Percentiles rank a stretch among this genome's conserved stretches.
phyloP scores from a whole-genome alignment of 2,329 filamentous ascomycete genomes.

The Scedosporium dehoogii region DNA sequence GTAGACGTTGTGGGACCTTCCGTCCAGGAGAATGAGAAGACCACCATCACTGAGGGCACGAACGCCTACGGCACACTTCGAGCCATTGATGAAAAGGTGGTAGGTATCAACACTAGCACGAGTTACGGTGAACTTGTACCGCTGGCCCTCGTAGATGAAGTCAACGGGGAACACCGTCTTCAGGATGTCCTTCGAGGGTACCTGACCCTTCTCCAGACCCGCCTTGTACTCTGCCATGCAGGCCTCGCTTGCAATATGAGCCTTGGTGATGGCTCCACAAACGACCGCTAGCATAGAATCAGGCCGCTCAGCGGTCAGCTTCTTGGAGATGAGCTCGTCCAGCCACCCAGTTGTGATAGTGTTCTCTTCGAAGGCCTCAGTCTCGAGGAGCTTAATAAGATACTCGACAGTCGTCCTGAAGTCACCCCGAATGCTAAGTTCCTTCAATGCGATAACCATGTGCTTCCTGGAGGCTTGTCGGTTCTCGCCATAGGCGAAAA shows the following conservation, averaged over 20 bases:
- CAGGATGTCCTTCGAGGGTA: slow-evolving; percentile 89
- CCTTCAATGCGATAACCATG: slow-evolving; percentile 98
- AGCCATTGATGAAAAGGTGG: slow-evolving; percentile 97
- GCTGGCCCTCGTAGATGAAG: slow-evolving; percentile 94
- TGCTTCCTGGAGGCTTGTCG: slow-evolving; percentile 92
- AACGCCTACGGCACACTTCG: slow-evolving; percentile 88
- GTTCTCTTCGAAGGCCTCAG: slow-evolving; percentile 96
- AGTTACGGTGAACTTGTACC: slow-evolving; percentile 98
- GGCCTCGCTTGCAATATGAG: slow-evolving; percentile 84
- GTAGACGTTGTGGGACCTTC: slow-evolving; percentile 95
- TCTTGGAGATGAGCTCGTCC: slow-evolving; percentile 96
- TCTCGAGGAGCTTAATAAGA: slow-evolving; percentile 96
- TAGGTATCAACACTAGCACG: slow-evolving; percentile 89
- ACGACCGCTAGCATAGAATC: slow-evolving; percentile 91
- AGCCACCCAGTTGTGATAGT: slow-evolving; percentile 99
- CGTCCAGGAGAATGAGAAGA: slow-evolving; percentile 79
- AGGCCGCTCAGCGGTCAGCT: slow-evolving; percentile 89
- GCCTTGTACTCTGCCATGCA: slow-evolving; percentile 80
- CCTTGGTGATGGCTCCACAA: slow-evolving; percentile 89
- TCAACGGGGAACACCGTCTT: slow-evolving; percentile 97
- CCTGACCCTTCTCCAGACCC: slow-evolving; percentile 92
- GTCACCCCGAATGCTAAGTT: slow-evolving; percentile 98
- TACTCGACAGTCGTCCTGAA: slow-evolving; percentile 99
- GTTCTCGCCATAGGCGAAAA: slow-evolving; percentile 98
- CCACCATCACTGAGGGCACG: slow-evolving; percentile 90